A percentile compares a stretch with the other conserved stretches of the same genome.
Conservation (phyloP, 495 filamentous ascomycete genomes). For the Sordaria brevicollis region DNA sequence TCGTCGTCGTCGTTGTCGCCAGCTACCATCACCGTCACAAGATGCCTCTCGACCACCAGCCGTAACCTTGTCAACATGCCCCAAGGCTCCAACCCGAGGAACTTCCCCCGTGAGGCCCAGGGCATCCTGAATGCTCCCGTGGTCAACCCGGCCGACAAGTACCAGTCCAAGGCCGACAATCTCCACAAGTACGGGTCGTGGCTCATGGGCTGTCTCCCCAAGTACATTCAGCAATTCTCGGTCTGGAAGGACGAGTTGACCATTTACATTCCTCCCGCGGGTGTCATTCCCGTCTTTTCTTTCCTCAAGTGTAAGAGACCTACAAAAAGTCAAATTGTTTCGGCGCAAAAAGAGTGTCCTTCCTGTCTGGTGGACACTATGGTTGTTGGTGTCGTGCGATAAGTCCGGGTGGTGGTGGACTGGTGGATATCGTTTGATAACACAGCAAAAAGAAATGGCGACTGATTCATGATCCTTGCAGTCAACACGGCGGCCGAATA, state of each 20-base stretch:
- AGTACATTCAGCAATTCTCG: slow-evolving; percentile 97
- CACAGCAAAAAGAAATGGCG: not conserved
- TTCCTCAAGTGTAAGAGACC: slow-evolving; percentile 70
- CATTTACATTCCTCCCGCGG: slow-evolving; percentile 81
- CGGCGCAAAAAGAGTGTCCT: not conserved
- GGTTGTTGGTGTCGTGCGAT: no score
- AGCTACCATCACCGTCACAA: slow-evolving; percentile 21
- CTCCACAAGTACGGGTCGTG: slow-evolving; percentile 94
- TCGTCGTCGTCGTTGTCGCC: slow-evolving; percentile 18
- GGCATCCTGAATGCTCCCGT: slow-evolving; percentile 61
- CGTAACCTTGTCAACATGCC: slow-evolving; percentile 36
- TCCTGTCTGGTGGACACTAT: not conserved
- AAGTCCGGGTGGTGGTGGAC: slow-evolving; percentile 2
- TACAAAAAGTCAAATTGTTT: not conserved
- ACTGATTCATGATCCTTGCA: slow-evolving; percentile 7
- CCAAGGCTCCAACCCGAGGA: slow-evolving; percentile 58
- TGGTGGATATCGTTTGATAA: not conserved
- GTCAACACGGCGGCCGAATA: slow-evolving; percentile 94
- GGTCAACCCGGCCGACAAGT: slow-evolving; percentile 90
- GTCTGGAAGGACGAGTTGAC: slow-evolving; percentile 99
- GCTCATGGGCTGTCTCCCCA: slow-evolving; percentile 90
- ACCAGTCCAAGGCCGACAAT: slow-evolving; percentile 67
- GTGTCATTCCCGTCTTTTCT: slow-evolving; percentile 79
- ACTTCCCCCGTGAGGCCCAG: slow-evolving; percentile 42
- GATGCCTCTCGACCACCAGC: slow-evolving; percentile 45